A percentile compares a stretch with the other conserved stretches of the same genome.
Evolutionary conservation across 1,139 yeast species (phyloP).

Genomic region (Tardiomyces blankii): DNA sequence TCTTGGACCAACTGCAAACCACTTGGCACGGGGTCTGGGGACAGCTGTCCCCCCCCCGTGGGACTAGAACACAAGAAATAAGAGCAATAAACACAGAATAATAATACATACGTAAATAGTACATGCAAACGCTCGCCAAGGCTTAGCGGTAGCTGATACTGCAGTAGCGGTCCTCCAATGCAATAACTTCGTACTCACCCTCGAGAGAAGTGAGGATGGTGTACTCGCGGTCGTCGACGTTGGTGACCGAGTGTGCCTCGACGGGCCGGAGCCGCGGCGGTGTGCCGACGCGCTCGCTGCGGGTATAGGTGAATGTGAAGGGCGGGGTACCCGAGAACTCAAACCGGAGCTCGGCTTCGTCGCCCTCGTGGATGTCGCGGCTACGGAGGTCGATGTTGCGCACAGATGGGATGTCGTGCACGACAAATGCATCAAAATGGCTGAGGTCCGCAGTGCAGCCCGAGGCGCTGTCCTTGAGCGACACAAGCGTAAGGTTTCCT

Average conservation of each 20-base stretch:
- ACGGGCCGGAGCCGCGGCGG: conserved; percentile 27
- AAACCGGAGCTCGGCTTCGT: conserved; percentile 36
- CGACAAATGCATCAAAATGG: conserved; percentile 35
- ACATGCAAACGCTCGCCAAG: too few relatives aligned
- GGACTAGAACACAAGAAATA: too few relatives aligned
- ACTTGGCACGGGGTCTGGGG: too few relatives aligned
- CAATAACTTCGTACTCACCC: conserved; percentile 90
- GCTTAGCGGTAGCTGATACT: conserved; percentile 11
- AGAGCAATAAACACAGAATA: too few relatives aligned
- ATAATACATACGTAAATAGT: too few relatives aligned
- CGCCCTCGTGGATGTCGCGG: conserved; percentile 82
- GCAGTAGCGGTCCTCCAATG: conserved; percentile 76
- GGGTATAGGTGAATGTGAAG: conserved; percentile 43
- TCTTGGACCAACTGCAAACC: too few relatives aligned
- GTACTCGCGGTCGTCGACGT: conserved; percentile 58
- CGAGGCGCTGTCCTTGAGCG: conserved; percentile 67
- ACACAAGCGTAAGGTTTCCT: conserved; percentile 58
- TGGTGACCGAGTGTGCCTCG: conserved; percentile 66
- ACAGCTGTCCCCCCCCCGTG: too few relatives aligned
- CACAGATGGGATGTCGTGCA: conserved; percentile 87
- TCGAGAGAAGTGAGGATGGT: conserved; percentile 70
- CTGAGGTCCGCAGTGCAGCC: conserved; percentile 55
- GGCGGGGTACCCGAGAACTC: conserved; percentile 40
- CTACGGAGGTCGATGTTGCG: conserved; percentile 71
- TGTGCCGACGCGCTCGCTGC: conserved; percentile 32